Conservation (phyloP, 129 eudicot genomes). For the Flaveria sonorensis region DNA sequence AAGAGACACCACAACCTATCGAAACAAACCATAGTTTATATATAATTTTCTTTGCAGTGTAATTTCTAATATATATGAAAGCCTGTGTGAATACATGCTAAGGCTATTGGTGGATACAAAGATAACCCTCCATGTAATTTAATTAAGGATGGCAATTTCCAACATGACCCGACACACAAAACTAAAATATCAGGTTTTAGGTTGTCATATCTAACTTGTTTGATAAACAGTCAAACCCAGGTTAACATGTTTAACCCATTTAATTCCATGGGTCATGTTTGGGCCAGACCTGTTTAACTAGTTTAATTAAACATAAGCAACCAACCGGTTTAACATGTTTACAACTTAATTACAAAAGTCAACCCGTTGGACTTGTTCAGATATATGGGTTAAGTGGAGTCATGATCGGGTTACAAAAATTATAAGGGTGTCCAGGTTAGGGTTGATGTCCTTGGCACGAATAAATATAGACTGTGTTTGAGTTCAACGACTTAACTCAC, state of each 20-base stretch:
- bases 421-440: not conserved
- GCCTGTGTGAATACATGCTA: too few species aligned
- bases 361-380: not conserved
- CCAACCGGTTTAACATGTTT: not conserved
- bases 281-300: not conserved
- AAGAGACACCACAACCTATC: constrained; percentile 81
- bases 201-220: not conserved
- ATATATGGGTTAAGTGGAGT: not conserved
- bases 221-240: not conserved
- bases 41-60: not conserved
- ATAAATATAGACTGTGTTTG: not conserved
- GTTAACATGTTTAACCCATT: not conserved
- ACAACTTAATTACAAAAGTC: not conserved
- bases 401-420: not conserved
- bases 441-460: not conserved
- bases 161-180: not conserved
- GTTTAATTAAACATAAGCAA: too few species aligned
- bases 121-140: too few species aligned
- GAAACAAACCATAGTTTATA: constrained; percentile 8
- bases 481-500: not conserved
- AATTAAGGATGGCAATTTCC: not conserved
- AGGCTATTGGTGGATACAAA: too few species aligned
- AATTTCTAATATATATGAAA: too few species aligned
- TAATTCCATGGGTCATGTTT: not conserved
- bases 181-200: not conserved